Evolutionary conservation across 1,284 basidiomycete species (phyloP).

Genomic region (Abortiporus biennis): DNA sequence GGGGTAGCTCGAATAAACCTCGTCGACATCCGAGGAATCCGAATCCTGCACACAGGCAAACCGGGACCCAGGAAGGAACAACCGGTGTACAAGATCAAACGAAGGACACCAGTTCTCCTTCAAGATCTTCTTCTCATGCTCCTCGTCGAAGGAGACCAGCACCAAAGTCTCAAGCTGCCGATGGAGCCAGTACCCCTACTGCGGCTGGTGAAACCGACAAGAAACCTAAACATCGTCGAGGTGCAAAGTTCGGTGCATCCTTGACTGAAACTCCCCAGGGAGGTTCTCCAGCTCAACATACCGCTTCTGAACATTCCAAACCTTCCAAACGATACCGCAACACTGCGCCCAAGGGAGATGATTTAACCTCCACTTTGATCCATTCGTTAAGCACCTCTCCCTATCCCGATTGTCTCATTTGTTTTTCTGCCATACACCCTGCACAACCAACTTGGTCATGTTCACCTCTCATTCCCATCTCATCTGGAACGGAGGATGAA

Average conservation of each 20-base stretch:
- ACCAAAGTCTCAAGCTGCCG: no score
- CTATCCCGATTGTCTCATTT: constrained; percentile 76
- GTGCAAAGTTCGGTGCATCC: constrained; percentile 3
- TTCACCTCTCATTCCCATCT: constrained; percentile 48
- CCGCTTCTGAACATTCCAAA: neutral
- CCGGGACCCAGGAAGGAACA: no score
- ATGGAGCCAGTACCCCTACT: no score
- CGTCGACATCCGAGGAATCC: no score
- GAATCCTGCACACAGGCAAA: no score
- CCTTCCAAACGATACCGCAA: constrained; percentile 15
- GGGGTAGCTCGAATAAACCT: no score
- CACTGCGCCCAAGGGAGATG: constrained; percentile 31
- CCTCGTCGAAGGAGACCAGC: no score
- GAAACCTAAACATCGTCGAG: neutral
- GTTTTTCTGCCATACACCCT: constrained; percentile 68
- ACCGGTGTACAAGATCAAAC: no score
- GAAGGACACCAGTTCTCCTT: no score
- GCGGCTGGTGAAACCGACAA: no score
- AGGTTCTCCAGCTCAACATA: neutral
- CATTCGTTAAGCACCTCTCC: constrained; percentile 58
- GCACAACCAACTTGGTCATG: constrained; percentile 76
- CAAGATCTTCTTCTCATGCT: no score
- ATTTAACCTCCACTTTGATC: constrained; percentile 66
- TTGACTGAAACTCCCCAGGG: neutral
- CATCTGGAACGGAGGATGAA: constrained; percentile 29